Base-by-base conservation (phyloP, 495 filamentous ascomycete species). In the Pyrenopolyporus hunteri region DNA sequence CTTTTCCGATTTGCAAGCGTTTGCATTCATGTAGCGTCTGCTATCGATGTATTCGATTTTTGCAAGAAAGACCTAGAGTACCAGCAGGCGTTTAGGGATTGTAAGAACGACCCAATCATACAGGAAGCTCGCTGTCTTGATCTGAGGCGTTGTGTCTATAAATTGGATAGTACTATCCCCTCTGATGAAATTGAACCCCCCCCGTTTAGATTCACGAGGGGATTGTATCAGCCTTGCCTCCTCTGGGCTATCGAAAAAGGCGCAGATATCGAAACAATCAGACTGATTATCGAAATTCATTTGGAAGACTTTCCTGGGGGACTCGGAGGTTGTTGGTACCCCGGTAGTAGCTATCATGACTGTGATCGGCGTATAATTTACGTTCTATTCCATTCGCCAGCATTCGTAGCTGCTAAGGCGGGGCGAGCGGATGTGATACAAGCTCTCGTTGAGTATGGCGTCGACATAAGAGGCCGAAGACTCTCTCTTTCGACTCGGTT, bases 371-470 rank as follows among this genome's bases (percentile, higher is more conserved):
- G n/a, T n/a, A n/a, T n/a, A 9, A 29, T 29, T 29, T 9, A 5
- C 9, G 9, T 9, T 9, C 26, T 5, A 29, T 45, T 47, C 9
- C 42, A 40, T 31, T 28, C 43, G 9, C 58, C 58, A 11, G 29
- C 50, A 22, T 7, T 16, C 6, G 11, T 11, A 28, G 59, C 59
- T 1, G 11, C 14, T 3, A 36, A 9, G 3, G n/a, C 4, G 16
- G 50, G 44, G 4, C 33, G 59, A 4, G 19, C 50, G 14, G 59
- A 62, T 19, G 37, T 56, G 8, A 11, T 62, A 8, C 4, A 56
- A 17, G 29, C 36, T 6, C 59, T 62, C 10, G 0, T 37, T 1
- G 28, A 19, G 23, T 31, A 6, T n/a, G 59, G 51, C 4, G 37
- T 50, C 16, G 11, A 35, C 9, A 10, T 57, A 2, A 57, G 43